These are phyloP conservation scores for Elongisporangium undulatum DNA, from an alignment of 352 stramenopile species.

Conservation along the genomic window DNA sequence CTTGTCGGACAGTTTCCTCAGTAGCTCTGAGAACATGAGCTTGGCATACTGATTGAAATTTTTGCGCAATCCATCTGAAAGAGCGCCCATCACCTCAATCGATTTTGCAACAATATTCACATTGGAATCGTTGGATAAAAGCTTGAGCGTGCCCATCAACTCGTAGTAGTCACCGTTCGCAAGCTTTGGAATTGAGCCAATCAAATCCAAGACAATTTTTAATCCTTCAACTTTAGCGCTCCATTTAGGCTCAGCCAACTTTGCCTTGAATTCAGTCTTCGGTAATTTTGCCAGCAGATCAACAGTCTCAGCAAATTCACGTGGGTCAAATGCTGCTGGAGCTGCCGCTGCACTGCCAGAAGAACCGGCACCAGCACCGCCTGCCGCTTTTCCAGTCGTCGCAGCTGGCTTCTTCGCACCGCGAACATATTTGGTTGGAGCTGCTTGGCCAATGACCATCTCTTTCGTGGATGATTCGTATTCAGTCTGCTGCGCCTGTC, in stretches of 20 bases:
- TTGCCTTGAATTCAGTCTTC: slow-evolving; percentile 75
- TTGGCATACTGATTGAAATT: slow-evolving; percentile 76
- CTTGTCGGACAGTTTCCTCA: slow-evolving; percentile 87
- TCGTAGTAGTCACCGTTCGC: slow-evolving; percentile 86
- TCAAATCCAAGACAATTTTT: slow-evolving; percentile 82
- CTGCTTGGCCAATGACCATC: slow-evolving; percentile 53
- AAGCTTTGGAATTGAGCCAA: slow-evolving; percentile 80
- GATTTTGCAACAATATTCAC: slow-evolving; percentile 87
- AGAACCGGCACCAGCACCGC: slow-evolving; percentile 6
- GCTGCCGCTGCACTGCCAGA: slow-evolving; percentile 5
- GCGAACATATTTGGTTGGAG: slow-evolving; percentile 63
- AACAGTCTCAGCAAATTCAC: slow-evolving; percentile 83
- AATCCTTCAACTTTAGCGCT: slow-evolving; percentile 84
- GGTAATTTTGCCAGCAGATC: slow-evolving; percentile 78
- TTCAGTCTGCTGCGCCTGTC: slow-evolving; percentile 80
- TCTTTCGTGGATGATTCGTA: slow-evolving; percentile 79
- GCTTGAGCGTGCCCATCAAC: slow-evolving; percentile 77
- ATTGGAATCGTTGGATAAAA: slow-evolving; percentile 79
- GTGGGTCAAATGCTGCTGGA: slow-evolving; percentile 54
- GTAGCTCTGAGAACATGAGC: slow-evolving; percentile 69
- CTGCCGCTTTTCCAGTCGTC: slow-evolving; percentile 4
- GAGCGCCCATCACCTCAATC: slow-evolving; percentile 74
- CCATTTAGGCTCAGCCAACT: slow-evolving; percentile 76
- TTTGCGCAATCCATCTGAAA: slow-evolving; percentile 76
- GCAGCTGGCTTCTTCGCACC: slow-evolving; percentile 39